Evolutionary conservation across 2,329 filamentous ascomycete species (phyloP).

Genomic region (Lecanosticta acicola): DNA sequence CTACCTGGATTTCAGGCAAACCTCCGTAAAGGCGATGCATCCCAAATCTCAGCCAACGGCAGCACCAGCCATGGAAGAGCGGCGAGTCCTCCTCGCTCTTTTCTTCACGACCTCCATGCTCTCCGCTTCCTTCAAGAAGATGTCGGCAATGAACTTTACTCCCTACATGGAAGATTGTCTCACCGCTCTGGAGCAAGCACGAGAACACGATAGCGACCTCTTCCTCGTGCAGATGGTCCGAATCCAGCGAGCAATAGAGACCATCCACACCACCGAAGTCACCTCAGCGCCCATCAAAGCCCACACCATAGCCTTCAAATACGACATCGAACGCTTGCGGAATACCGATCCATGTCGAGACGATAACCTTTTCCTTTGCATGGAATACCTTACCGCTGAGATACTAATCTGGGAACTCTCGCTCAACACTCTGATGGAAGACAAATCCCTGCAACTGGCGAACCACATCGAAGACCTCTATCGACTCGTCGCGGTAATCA

Average conservation of each 20-base stretch:
- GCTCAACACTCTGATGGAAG: constrained; percentile 25
- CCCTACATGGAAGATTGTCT: constrained; percentile 24
- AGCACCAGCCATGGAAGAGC: constrained; percentile 21
- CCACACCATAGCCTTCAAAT: constrained; percentile 25
- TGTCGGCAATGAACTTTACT: constrained; percentile 25
- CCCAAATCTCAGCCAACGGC: constrained; percentile 1
- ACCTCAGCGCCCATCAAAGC: constrained; percentile 25
- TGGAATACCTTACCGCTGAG: constrained; percentile 27
- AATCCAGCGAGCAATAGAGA: constrained; percentile 25
- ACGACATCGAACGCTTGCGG: constrained; percentile 24
- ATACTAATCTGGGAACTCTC: constrained; percentile 25
- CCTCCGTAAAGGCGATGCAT: constrained; percentile 15
- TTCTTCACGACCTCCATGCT: constrained; percentile 28
- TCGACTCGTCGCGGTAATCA: constrained; percentile 22
- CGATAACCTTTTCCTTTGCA: constrained; percentile 20
- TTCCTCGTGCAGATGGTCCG: constrained; percentile 29
- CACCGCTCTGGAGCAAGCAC: constrained; percentile 16
- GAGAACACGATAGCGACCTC: constrained; percentile 26
- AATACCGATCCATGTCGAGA: constrained; percentile 12
- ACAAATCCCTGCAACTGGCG: constrained; percentile 12
- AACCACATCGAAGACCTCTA: constrained; percentile 26
- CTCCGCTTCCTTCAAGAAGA: constrained; percentile 28
- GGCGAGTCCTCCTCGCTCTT: constrained; percentile 23
- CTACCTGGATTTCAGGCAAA: constrained; percentile 16
- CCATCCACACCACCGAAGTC: constrained; percentile 20